A percentile compares a stretch with the other conserved stretches of the same genome.
phyloP scores from a whole-genome alignment of 139 green algal species.

The Chlorella sp. region DNA sequence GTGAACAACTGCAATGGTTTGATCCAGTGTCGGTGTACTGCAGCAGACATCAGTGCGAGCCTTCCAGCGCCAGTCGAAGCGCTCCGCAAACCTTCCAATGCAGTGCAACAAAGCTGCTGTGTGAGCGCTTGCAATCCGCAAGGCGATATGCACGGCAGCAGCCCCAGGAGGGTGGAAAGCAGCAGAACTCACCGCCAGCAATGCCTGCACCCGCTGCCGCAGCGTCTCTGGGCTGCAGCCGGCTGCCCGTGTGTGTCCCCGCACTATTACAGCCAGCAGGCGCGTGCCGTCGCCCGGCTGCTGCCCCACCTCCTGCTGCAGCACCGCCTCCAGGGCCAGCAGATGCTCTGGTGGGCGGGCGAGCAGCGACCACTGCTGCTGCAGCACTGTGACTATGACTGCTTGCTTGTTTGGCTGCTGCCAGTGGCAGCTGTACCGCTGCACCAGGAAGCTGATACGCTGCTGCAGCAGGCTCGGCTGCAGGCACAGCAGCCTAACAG shows the following conservation, averaged over 20 bases:
- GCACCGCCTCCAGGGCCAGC: neutral
- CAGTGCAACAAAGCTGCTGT: too few relatives aligned
- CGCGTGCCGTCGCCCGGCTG: neutral
- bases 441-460: neutral
- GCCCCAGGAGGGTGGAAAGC: too few relatives aligned
- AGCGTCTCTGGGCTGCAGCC: neutral
- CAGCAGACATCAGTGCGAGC: too few relatives aligned
- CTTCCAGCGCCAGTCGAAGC: too few relatives aligned
- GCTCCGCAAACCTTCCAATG: too few relatives aligned
- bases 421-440: neutral
- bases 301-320: conserved; percentile 20
- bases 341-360: neutral
- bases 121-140: too few relatives aligned
- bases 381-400: neutral
- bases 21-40: too few relatives aligned
- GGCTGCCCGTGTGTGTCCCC: too few relatives aligned
- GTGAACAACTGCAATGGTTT: too few relatives aligned
- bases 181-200: neutral
- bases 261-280: neutral
- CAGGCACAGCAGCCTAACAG: neutral
- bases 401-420: neutral
- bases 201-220: neutral
- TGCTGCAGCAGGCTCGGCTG: neutral
- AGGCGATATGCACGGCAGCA: too few relatives aligned
- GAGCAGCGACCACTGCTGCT: neutral